Base-by-base conservation (phyloP, 805 yeast genomes). In the Yamadazyma takamatsuzukensis region DNA sequence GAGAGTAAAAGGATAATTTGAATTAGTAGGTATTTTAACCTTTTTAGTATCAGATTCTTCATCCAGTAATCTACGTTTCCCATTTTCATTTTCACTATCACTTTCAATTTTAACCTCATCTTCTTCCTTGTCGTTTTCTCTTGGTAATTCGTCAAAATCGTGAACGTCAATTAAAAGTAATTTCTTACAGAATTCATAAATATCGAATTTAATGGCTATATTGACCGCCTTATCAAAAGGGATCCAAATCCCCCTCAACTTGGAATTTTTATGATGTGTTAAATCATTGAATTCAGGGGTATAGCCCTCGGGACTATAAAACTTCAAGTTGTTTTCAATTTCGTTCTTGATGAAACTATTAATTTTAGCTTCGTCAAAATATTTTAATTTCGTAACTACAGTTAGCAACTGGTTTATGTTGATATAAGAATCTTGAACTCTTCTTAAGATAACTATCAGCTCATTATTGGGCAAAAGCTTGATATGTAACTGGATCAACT, bases 161-260 rank as follows among this genome's bases (percentile, higher is more conserved):
- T 66, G 72, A 23, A 66, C 72, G 39, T 66, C 71, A n/a, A 66
- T 54, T 33, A 66, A 47, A 33, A 65, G 63, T 28, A 66, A 45
- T 34, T 44, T 48, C 46, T 64, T 64, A 17, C 54, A 47, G 27
- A 63, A 37, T 32, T 56, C 61, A 45, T 66, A 66, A 22, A 65
- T 45, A 43, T 64, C 70, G 36, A 65, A 63, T 32, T 56, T 56
- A 16, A 56, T 44, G 9, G 69, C 62, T n/a, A 66, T 37, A 14
- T 45, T 35, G 12, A 66, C 67, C 2, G 71, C 70, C 43, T 57
- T 61, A 36, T 65, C 72, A 48, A 63, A 66, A 10, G 71, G 60
- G 15, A 66, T 52, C 72, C 72, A 66, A 14, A 64, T 32, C 0
- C 72, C 72, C 19, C 54, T 44, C 21, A 65, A 37, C 24, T 40